Percentiles rank a stretch among this genome's conserved stretches.
phyloP scores from a whole-genome alignment of 805 yeast genomes.

The Saccharomycodes ludwigii region DNA sequence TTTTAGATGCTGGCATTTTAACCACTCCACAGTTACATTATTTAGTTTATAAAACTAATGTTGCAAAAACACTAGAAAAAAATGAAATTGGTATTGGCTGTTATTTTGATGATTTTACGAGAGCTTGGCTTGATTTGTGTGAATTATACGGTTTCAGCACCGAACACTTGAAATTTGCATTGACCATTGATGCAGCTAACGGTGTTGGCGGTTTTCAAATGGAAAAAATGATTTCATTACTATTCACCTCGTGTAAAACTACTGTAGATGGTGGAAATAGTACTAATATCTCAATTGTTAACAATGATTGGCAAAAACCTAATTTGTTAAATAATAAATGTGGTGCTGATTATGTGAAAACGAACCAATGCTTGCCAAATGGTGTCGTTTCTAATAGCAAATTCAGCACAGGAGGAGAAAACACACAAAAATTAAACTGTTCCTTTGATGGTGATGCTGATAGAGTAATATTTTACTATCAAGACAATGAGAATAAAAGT shows the following conservation, averaged over 20 bases:
- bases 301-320: slow-evolving; percentile 43
- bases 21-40: slow-evolving; percentile 96
- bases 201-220: slow-evolving; percentile 91
- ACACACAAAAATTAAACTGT: slow-evolving; percentile 43
- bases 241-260: slow-evolving; percentile 29
- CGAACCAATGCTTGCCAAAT: slow-evolving; percentile 67
- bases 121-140: slow-evolving; percentile 18
- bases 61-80: slow-evolving; percentile 25
- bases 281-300: too few relatives aligned
- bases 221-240: slow-evolving; percentile 30
- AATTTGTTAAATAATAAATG: slow-evolving; percentile 58
- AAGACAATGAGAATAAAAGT: slow-evolving; percentile 17
- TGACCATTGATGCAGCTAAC: slow-evolving; percentile 74
- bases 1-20: slow-evolving; percentile 47
- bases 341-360: slow-evolving; percentile 94
- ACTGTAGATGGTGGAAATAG: too few relatives aligned
- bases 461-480: slow-evolving; percentile 72
- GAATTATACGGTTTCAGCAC: slow-evolving; percentile 9
- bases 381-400: slow-evolving; percentile 25
- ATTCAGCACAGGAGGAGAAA: slow-evolving; percentile 3
- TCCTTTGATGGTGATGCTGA: slow-evolving; percentile 98
- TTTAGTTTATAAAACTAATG: slow-evolving; percentile 63
- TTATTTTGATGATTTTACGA: slow-evolving; percentile 52
- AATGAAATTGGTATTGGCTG: slow-evolving; percentile 63
- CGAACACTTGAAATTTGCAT: slow-evolving; percentile 7